These are phyloP conservation scores for Lyophyllum atratum DNA, from an alignment of 768 basidiomycete genomes.

Conservation along the genomic window DNA sequence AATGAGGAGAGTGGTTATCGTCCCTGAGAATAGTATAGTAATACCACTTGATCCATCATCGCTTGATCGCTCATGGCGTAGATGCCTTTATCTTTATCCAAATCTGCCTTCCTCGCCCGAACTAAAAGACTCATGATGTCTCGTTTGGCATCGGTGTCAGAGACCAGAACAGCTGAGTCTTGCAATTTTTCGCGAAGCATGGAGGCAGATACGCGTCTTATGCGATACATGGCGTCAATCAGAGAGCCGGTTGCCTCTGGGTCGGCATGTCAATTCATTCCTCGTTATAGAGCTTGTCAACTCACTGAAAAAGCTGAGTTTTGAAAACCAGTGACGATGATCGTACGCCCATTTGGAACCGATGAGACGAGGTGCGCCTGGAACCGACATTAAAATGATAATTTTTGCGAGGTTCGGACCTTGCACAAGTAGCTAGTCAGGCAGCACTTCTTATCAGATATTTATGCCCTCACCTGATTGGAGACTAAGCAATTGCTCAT, in stretches of 20 bases:
- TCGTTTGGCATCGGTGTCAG: slow-evolving; percentile 43
- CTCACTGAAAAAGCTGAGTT: slow-evolving; percentile 15
- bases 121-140: slow-evolving; percentile 58
- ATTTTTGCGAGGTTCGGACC: slow-evolving; percentile 38
- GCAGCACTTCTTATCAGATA: not conserved
- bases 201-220: slow-evolving; percentile 37
- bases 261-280: not conserved
- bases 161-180: slow-evolving; percentile 32
- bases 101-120: slow-evolving; percentile 40
- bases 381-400: slow-evolving; percentile 34
- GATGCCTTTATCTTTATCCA: slow-evolving; percentile 30
- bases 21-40: not conserved
- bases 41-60: slow-evolving; percentile 55
- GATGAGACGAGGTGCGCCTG: slow-evolving; percentile 33
- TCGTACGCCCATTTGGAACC: slow-evolving; percentile 38
- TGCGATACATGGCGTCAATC: slow-evolving; percentile 39
- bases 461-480: slow-evolving; percentile 32
- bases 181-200: slow-evolving; percentile 44
- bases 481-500: slow-evolving; percentile 40
- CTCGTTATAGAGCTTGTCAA: not conserved
- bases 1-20: not conserved
- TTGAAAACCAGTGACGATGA: slow-evolving; percentile 31
- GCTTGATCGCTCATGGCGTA: slow-evolving; percentile 47
- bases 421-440: not conserved
- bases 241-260: slow-evolving; percentile 1